Evolutionary conservation across 768 basidiomycete species (phyloP), one percentile per base, ranked within the genome.

Genomic region (Infundibulicybe gibba): DNA sequence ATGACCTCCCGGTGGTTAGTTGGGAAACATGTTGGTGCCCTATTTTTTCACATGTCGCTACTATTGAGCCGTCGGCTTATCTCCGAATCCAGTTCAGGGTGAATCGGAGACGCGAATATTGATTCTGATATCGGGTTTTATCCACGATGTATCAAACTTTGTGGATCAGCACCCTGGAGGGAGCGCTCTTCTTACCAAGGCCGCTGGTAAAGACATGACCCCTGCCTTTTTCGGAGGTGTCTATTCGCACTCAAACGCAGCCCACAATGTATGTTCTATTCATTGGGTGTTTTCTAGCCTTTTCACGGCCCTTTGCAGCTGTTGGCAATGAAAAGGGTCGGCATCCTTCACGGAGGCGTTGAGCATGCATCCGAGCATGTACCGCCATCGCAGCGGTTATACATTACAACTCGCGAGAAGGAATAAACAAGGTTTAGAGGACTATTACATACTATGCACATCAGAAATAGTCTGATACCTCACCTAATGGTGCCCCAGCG

Each of bases 181-280:
- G 13, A 69, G 69, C 34, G 58, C 68, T 33, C 57, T 87, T 43
- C 65, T 97, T 55, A 63, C 68, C 44, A 66, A 65, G 20, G 80
- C 72, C 50, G 73, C 83, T 13, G 92, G 91, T n/a, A 85, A 82
- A 57, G 91, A 94, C 52, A 83, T 87, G 61, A 92, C 91, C 0
- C 76, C 85, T 1, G 77, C 87, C 2, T 94, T 94, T 71, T 89
- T 85, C 60, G 93, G 93, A 3, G 91, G 91, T 17, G 70, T 86
- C 2, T 90, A 91, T 62, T 75, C 81, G 20, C 90, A 93, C 59
- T 88, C 86, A 6, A 87, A 89, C 61, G 89, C 87, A 5, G 90
- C 90, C 10, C 84, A 87, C 61, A 88, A 87, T 52, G 83, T 83
- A 59, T 50, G 80, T 66, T 19, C 17, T 41, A 8, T 38, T 38